These are phyloP conservation scores for Sophora flavescens DNA, from an alignment of 306 rosid species.

Conservation along the genomic window DNA sequence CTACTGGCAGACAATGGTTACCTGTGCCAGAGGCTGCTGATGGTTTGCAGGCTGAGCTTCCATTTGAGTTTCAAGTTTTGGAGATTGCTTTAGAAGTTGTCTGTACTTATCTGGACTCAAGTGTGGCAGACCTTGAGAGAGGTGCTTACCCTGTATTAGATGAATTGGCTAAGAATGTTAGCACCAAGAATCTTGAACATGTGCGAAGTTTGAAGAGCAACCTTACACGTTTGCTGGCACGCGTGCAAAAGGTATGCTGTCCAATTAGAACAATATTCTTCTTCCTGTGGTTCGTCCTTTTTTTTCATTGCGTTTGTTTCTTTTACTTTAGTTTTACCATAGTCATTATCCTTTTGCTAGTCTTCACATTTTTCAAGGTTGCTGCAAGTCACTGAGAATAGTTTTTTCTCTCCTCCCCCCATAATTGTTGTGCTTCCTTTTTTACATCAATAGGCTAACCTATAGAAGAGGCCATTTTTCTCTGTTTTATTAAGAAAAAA, in stretches of 20 bases:
- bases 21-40: conserved; percentile 70
- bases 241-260: conserved; percentile 86
- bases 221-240: conserved; percentile 90
- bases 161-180: conserved; percentile 94
- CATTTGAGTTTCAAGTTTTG: conserved; percentile 95
- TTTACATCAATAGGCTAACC: conserved; percentile 1
- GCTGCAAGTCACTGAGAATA: neutral
- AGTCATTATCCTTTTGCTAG: conserved; percentile 1
- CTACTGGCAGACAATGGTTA: conserved; percentile 51
- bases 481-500: neutral
- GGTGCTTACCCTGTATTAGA: conserved; percentile 93
- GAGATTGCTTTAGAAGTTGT: conserved; percentile 95
- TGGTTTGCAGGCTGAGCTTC: conserved; percentile 83
- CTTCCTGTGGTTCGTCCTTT: conserved; percentile 4
- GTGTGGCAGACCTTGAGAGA: conserved; percentile 89
- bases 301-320: neutral
- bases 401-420: conserved; percentile 3
- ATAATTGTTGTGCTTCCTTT: conserved; percentile 10
- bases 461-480: conserved; percentile 1
- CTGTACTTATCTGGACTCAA: conserved; percentile 79
- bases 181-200: conserved; percentile 96
- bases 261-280: neutral
- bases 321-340: neutral
- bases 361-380: neutral
- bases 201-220: conserved; percentile 96